Evolutionary conservation across 345 rosid species (phyloP), one percentile per base, ranked within the genome.

Genomic region (Erysimum cheiranthoides): DNA sequence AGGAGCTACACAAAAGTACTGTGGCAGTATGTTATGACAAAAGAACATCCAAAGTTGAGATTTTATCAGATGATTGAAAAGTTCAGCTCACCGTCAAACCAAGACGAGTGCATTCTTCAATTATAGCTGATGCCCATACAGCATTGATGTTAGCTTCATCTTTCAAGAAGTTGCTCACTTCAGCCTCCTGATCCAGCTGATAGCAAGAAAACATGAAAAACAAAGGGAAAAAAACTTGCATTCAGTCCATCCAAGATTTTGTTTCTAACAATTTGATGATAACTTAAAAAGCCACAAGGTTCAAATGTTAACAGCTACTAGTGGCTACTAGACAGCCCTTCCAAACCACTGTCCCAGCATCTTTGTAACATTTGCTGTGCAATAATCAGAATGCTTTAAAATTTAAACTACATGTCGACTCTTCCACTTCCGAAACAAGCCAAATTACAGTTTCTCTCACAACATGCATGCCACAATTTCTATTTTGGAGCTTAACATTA

Each of bases 1-100:
- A 56, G 98, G 97, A 66, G 97, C 98, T 78, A 94, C 78, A 82
- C 98, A 94, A 75, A 94, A 91, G 70, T 90, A 91, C 98, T 91
- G 86, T 73, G 83, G 74, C 36, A 54, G 71, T 71, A 70, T 78
- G 70, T 66, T 68, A 57, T 85, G 75, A 91, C 82, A 76, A 65
- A 71, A 61, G 21, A 52, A 52, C 34, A 66, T 60, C 30, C 73
- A 71, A 69, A 78, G 50, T 25, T 47, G 14, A 80, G 49, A 50
- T 61, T 8, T 77, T 39, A 25, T 43, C 64, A 59, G 53, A 66
- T 66, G 51, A 14, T 36, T 8, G 54, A 63, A 27, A 76, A 38
- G 58, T 47, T 28, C 70, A 71, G 50, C 91, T 86, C 81, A 94
- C 98, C 82, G 83, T 90, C 82, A 94, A 76, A 78, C 95, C 97